Conservation (phyloP, 2,329 filamentous ascomycete species). For the Hypoxylon sp. region DNA sequence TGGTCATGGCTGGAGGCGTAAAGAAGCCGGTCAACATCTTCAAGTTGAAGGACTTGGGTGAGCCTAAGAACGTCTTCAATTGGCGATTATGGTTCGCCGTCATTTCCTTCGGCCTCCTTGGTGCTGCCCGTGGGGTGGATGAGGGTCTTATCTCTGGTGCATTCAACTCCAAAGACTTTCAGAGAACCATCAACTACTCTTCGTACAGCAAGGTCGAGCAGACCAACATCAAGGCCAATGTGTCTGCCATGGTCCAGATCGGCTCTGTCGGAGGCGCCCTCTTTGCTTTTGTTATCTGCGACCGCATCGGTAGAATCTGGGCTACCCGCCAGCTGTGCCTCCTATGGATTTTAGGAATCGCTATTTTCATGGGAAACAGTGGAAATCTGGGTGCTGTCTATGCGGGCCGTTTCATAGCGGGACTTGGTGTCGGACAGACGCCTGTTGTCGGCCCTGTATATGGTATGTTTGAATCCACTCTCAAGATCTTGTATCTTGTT, state of each 20-base stretch:
- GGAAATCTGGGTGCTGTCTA: constrained; percentile 72
- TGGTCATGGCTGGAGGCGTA: constrained; percentile 52
- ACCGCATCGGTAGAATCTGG: constrained; percentile 74
- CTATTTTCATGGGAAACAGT: constrained; percentile 70
- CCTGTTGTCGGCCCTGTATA: constrained; percentile 79
- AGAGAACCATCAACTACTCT: constrained; percentile 70
- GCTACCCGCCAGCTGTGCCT: constrained; percentile 71
- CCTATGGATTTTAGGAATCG: constrained; percentile 71
- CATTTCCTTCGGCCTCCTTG: constrained; percentile 80
- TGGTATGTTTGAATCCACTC: constrained; percentile 32
- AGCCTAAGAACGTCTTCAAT: constrained; percentile 80
- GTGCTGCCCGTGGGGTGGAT: constrained; percentile 83
- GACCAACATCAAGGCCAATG: constrained; percentile 81
- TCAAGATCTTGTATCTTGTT: not conserved
- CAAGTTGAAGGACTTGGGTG: constrained; percentile 72
- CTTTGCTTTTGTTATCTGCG: constrained; percentile 72
- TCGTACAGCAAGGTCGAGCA: constrained; percentile 67
- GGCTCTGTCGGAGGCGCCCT: constrained; percentile 81
- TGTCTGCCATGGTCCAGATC: constrained; percentile 86
- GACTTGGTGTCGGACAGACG: constrained; percentile 76
- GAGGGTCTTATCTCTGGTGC: constrained; percentile 84
- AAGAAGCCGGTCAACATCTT: constrained; percentile 70
- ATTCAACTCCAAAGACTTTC: constrained; percentile 77
- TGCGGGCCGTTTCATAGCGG: constrained; percentile 76
- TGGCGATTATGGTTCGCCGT: constrained; percentile 85